Evolutionary conservation across 257 asterid genomes (phyloP), one percentile per base, ranked within the genome.

Genomic region (Solanum rostratum): DNA sequence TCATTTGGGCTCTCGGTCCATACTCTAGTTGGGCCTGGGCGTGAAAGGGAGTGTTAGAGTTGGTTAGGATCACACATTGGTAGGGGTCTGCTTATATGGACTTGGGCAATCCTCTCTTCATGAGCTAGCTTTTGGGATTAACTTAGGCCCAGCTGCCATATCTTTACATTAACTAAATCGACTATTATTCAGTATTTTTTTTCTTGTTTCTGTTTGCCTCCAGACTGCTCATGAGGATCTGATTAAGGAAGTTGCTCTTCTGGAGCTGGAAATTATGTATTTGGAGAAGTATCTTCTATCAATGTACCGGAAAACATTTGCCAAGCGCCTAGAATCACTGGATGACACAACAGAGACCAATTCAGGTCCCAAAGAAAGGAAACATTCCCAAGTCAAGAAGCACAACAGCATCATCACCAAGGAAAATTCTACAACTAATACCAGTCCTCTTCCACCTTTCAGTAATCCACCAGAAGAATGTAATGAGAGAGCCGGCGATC

Each of bases 261-360:
- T 97, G 92, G 99, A 97, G 89, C 30, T 91, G 85, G 97, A 97
- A 90, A 92, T 97, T 22, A 76, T 85, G 33, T 88, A 89, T 87
- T 87, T 97, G 79, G 98, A 97, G 89, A 94, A 94, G 80, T 91
- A 90, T 88, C 97, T 97, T 83, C 93, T 95, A 12, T 91, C 98
- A 50, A 65, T 95, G 88, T 95, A 95, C 70, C 85, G 96, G 39
- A 89, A 84, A 84, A 85, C 57, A 29, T 92, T 92, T 80, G 86
- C 93, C 10, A 91, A 90, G 84, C 84, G 88, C 71, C 81, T 87
- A 19, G 82, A 89, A 12, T 57, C 91, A 53, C 83, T 86, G 54
- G 90, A 83, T 6, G 91, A 86, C 71, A 69, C 54, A 7, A 82
- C 33, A 62, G 86, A 49, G 33, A 2, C 83, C 7, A 86, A 85